Conservation (phyloP, 2,329 filamentous ascomycete genomes). For the Aspergillus bombycis region DNA sequence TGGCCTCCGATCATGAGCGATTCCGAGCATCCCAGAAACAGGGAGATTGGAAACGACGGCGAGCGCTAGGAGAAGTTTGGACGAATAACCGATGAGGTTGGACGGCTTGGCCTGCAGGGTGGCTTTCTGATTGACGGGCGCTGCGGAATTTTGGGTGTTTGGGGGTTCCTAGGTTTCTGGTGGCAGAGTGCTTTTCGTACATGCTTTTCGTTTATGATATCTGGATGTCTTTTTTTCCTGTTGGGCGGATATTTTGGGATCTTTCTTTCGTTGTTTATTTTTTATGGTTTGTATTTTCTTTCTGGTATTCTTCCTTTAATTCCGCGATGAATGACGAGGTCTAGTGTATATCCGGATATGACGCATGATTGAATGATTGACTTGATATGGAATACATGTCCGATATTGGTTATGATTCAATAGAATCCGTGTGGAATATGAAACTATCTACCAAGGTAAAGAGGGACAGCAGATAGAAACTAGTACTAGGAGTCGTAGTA, state of each 20-base stretch:
- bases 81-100: constrained; percentile 29
- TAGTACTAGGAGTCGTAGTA: too few species aligned
- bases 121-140: constrained; percentile 7
- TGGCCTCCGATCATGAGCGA: constrained; percentile 70
- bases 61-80: constrained; percentile 34
- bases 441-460: background rate
- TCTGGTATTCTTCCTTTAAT: constrained; percentile 4
- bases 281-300: constrained; percentile 8
- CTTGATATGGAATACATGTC: background rate
- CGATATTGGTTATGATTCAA: background rate
- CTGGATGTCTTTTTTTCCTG: constrained; percentile 5
- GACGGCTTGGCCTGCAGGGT: background rate
- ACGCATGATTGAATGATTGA: constrained; percentile 9
- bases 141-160: constrained; percentile 4
- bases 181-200: background rate
- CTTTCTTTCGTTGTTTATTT: background rate
- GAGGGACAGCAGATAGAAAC: too few species aligned
- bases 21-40: constrained; percentile 36
- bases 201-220: background rate
- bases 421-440: background rate
- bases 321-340: constrained; percentile 17
- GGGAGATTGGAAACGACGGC: constrained; percentile 32
- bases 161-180: constrained; percentile 1
- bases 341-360: constrained; percentile 17
- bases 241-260: constrained; percentile 7